These are phyloP conservation scores for Nicotiana noctiflora DNA, from an alignment of 257 asterid genomes.

Conservation along the genomic window DNA sequence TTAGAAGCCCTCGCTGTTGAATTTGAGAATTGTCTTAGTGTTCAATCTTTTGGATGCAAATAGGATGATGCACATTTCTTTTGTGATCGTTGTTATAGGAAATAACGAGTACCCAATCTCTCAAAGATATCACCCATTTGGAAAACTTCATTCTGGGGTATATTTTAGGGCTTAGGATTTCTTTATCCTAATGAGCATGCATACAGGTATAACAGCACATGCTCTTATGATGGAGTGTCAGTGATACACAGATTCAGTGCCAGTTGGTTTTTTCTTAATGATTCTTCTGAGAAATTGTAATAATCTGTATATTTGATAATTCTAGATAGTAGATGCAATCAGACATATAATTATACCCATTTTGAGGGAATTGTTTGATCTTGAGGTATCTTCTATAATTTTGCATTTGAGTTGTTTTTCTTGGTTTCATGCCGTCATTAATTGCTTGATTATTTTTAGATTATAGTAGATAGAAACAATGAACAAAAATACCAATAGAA, in stretches of 20 bases:
- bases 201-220: neutral
- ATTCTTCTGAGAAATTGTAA: neutral
- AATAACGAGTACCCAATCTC: neutral
- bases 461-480: neutral
- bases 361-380: constrained; percentile 5
- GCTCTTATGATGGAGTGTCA: neutral
- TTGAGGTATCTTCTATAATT: neutral
- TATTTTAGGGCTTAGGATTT: neutral
- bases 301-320: neutral
- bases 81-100: neutral
- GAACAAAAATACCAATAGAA: neutral
- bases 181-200: neutral
- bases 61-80: neutral
- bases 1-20: neutral
- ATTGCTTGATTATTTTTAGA: neutral
- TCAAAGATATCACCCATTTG: neutral
- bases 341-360: neutral
- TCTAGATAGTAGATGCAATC: neutral
- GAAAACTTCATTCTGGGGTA: neutral
- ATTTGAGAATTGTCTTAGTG: neutral
- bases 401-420: neutral
- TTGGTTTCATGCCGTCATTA: neutral
- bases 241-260: neutral
- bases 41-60: neutral
- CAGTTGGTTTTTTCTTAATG: neutral